phyloP scores from a whole-genome alignment of 768 basidiomycete species.

The Chalciporus piperatus region DNA sequence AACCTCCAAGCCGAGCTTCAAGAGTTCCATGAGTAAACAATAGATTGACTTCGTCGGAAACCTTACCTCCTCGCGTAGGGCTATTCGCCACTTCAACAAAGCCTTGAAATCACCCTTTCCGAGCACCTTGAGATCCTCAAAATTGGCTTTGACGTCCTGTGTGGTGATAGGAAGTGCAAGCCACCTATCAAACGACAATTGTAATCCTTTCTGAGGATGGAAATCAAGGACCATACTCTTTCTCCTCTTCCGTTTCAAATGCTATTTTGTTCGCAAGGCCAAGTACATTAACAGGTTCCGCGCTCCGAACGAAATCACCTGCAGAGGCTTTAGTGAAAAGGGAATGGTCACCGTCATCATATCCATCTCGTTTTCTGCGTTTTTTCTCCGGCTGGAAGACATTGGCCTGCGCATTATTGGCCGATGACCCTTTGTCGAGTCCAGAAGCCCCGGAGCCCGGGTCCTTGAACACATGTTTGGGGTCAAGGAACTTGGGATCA shows the following conservation, averaged over 20 bases:
- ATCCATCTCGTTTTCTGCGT: slow-evolving; percentile 88
- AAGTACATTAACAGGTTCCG: slow-evolving; percentile 76
- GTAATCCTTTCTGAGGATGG: background rate
- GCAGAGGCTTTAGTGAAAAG: slow-evolving; percentile 75
- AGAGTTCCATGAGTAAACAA: slow-evolving; percentile 4
- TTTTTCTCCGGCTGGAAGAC: slow-evolving; percentile 99
- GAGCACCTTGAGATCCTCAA: slow-evolving; percentile 90
- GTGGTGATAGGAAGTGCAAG: slow-evolving; percentile 68
- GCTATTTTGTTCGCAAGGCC: slow-evolving; percentile 75
- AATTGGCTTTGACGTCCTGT: slow-evolving; percentile 76
- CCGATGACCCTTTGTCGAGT: slow-evolving; percentile 51
- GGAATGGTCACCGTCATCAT: slow-evolving; percentile 91
- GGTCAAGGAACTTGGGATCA: slow-evolving; percentile 97
- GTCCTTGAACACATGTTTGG: slow-evolving; percentile 97
- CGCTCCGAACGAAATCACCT: slow-evolving; percentile 62
- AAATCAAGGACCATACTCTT: slow-evolving; percentile 47
- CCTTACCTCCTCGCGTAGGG: slow-evolving; percentile 81
- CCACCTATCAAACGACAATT: slow-evolving; percentile 53
- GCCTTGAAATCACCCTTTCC: slow-evolving; percentile 97
- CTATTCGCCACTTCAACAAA: slow-evolving; percentile 86
- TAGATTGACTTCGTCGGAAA: background rate
- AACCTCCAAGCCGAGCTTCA: slow-evolving; percentile 78
- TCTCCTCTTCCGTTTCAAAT: slow-evolving; percentile 83
- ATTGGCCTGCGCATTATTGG: slow-evolving; percentile 75
- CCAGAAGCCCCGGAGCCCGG: slow-evolving; percentile 48